phyloP scores from a whole-genome alignment of 2,329 filamentous ascomycete species.

The Calonectria leucothoes region DNA sequence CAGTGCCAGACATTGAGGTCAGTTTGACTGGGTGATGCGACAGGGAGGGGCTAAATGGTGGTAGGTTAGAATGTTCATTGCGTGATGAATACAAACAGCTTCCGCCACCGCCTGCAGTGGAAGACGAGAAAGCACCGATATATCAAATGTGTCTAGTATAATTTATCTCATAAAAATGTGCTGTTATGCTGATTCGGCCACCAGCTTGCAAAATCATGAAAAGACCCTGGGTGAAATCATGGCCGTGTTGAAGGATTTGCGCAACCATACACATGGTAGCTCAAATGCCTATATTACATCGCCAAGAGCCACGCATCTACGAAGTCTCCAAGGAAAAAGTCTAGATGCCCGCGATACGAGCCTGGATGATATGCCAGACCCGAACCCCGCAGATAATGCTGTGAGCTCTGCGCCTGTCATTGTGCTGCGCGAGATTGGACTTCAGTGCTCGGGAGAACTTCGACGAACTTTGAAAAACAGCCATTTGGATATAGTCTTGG shows the following conservation, averaged over 20 bases:
- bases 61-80: background rate
- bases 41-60: background rate
- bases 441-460: background rate
- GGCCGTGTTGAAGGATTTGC: background rate
- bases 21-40: background rate
- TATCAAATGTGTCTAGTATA: background rate
- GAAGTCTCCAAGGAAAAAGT: background rate
- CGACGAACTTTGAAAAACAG: background rate
- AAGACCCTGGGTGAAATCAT: background rate
- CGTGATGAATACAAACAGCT: background rate
- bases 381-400: background rate
- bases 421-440: slow-evolving; percentile 6
- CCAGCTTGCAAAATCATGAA: background rate
- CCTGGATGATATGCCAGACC: background rate
- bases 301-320: no score
- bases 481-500: background rate
- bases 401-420: background rate
- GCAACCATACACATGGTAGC: background rate
- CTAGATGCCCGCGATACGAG: no score
- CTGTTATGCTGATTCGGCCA: background rate
- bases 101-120: background rate
- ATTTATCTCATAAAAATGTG: background rate
- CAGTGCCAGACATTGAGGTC: slow-evolving; percentile 1
- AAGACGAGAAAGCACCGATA: background rate
- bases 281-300: background rate